phyloP scores from a whole-genome alignment of 1,284 basidiomycete species.

The Tilletiaria anomala region DNA sequence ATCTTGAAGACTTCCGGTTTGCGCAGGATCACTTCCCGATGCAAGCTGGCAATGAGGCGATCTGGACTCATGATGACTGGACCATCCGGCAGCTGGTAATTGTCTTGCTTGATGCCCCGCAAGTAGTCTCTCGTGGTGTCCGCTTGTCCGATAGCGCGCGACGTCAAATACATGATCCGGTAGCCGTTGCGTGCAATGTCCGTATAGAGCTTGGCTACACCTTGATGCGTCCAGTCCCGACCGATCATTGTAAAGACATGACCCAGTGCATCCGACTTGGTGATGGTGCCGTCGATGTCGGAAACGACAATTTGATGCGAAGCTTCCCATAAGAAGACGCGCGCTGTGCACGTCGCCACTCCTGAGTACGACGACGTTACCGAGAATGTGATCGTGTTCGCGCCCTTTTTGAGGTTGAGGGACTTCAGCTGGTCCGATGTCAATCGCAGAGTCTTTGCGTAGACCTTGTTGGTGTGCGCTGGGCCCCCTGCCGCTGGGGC shows the following conservation, averaged over 20 bases:
- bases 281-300: constrained; percentile 98
- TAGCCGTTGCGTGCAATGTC: constrained; percentile 91
- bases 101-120: constrained; percentile 84
- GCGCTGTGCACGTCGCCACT: constrained; percentile 62
- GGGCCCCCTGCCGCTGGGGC: too few species aligned
- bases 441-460: constrained; percentile 79
- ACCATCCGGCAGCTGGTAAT: constrained; percentile 88
- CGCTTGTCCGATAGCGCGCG: constrained; percentile 92
- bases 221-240: constrained; percentile 97
- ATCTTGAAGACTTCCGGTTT: constrained; percentile 99
- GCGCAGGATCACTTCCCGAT: constrained; percentile 52
- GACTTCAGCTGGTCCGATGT: constrained; percentile 60
- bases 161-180: constrained; percentile 96
- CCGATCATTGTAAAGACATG: constrained; percentile 98
- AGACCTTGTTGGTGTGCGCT: constrained; percentile 49
- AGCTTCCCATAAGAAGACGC: constrained; percentile 90
- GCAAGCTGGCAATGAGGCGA: constrained; percentile 79
- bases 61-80: constrained; percentile 99
- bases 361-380: constrained; percentile 69
- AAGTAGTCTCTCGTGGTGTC: constrained; percentile 93
- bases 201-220: constrained; percentile 94
- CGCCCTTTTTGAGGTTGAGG: constrained; percentile 69
- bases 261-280: constrained; percentile 80
- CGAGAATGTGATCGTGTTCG: constrained; percentile 87
- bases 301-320: constrained; percentile 82